phyloP scores from a whole-genome alignment of 371 early-diverging fungal species.

The Coemansia sp. region DNA sequence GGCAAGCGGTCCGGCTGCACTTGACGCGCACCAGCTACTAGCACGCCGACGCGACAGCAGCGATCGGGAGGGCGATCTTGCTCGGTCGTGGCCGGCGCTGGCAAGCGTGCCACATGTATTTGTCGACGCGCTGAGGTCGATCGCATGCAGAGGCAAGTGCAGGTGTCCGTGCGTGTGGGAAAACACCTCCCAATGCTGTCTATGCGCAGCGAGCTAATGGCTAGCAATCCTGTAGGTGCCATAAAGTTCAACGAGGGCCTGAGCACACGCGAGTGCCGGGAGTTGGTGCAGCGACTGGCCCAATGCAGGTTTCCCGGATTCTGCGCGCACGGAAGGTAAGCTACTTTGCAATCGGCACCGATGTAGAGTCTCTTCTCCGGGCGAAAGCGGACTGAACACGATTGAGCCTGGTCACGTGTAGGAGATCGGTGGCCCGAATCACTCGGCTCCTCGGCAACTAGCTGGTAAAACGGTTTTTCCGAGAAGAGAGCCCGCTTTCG shows the following conservation, averaged over 20 bases:
- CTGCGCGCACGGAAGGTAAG: conserved; percentile 48
- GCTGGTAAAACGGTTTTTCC: conserved; percentile 4
- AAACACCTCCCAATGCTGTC: not conserved
- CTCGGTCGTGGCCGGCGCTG: conserved; percentile 30
- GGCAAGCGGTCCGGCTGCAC: not conserved
- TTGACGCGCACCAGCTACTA: not conserved
- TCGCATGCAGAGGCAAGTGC: conserved; percentile 33
- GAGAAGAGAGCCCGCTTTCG: not conserved
- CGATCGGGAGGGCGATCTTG: not conserved
- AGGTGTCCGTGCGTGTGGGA: not conserved
- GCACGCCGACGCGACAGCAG: not conserved
- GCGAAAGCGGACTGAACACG: not conserved
- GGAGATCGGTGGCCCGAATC: conserved; percentile 12
- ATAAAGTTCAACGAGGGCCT: conserved; percentile 40
- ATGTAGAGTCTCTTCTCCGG: not conserved
- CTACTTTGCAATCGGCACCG: not conserved
- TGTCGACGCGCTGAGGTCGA: conserved; percentile 33
- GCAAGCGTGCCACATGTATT: conserved; percentile 17
- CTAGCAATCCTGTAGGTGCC: conserved; percentile 3
- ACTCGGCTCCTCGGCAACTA: not conserved
- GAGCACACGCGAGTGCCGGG: conserved; percentile 16
- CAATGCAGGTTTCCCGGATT: conserved; percentile 35
- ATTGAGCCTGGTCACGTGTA: not conserved
- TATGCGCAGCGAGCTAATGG: too few species aligned
- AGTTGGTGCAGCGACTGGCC: conserved; percentile 23